Conservation (phyloP, 768 basidiomycete genomes). For the Paxillus rubicundulus region DNA sequence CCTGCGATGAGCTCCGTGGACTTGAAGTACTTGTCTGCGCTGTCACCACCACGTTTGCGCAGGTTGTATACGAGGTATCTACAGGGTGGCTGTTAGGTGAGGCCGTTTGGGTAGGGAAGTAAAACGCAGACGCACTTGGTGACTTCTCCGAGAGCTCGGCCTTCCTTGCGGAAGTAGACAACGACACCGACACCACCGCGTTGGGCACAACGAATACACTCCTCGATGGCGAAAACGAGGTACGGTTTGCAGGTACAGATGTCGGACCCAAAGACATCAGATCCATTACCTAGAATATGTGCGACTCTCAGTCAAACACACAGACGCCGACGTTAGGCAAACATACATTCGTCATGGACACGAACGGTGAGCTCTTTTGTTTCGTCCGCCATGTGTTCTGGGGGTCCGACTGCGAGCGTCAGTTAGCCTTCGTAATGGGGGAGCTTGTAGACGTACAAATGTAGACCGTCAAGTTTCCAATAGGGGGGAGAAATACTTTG, state of each 20-base stretch:
- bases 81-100: conserved; percentile 1
- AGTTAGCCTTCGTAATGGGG: neutral
- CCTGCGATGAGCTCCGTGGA: conserved; percentile 92
- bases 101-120: neutral
- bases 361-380: conserved; percentile 81
- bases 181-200: conserved; percentile 89
- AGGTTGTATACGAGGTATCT: conserved; percentile 95
- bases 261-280: conserved; percentile 93
- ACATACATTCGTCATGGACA: conserved; percentile 89
- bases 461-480: conserved; percentile 88
- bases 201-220: conserved; percentile 82
- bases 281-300: conserved; percentile 69
- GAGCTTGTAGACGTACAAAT: conserved; percentile 56
- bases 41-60: conserved; percentile 91
- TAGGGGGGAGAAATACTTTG: conserved; percentile 94
- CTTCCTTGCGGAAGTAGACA: conserved; percentile 94
- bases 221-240: conserved; percentile 88
- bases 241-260: conserved; percentile 95
- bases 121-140: conserved; percentile 59
- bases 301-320: neutral
- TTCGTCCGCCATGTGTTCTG: conserved; percentile 71
- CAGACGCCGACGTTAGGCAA: neutral
- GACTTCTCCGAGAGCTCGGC: conserved; percentile 89
- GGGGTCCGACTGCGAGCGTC: conserved; percentile 65
- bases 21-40: conserved; percentile 91